Evolutionary conservation across 768 basidiomycete species (phyloP).

Genomic region (Coprinopsis marcescibilis): DNA sequence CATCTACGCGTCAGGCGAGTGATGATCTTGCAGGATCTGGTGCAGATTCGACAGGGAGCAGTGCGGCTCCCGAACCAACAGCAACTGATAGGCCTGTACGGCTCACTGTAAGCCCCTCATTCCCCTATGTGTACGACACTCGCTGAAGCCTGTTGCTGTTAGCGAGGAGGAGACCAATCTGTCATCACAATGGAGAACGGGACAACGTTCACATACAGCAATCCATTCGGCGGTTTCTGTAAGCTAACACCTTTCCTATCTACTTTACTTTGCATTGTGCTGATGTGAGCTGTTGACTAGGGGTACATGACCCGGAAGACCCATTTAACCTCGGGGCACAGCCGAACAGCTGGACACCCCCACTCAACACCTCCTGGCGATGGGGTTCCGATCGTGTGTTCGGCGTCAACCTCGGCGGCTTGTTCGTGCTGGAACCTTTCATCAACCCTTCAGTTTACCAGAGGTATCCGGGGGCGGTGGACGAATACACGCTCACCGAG

Average conservation of each 20-base stretch:
- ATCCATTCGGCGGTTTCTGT: conserved; percentile 66
- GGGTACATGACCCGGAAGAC: conserved; percentile 53
- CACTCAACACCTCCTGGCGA: conserved; percentile 62
- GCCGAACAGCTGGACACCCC: conserved; percentile 69
- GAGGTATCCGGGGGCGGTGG: conserved; percentile 47
- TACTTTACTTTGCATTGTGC: neutral
- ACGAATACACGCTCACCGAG: conserved; percentile 64
- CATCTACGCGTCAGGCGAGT: too few relatives aligned
- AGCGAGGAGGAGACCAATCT: conserved; percentile 59
- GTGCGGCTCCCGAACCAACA: too few relatives aligned
- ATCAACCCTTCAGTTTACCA: conserved; percentile 62
- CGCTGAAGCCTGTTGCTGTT: too few relatives aligned
- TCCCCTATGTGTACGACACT: too few relatives aligned
- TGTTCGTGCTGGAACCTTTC: conserved; percentile 75
- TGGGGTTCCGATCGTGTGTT: conserved; percentile 54
- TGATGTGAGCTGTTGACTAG: conserved; percentile 23
- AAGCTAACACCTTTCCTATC: conserved; percentile 18
- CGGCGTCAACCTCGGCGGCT: conserved; percentile 70
- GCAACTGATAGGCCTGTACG: too few relatives aligned
- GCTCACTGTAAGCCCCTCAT: too few relatives aligned
- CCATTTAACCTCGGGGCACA: conserved; percentile 66
- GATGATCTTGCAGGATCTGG: too few relatives aligned
- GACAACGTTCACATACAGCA: conserved; percentile 61
- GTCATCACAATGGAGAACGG: conserved; percentile 56
- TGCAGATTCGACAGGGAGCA: too few relatives aligned